Conservation (phyloP, 371 early-diverging fungal genomes). For the Funneliformis caledonium region DNA sequence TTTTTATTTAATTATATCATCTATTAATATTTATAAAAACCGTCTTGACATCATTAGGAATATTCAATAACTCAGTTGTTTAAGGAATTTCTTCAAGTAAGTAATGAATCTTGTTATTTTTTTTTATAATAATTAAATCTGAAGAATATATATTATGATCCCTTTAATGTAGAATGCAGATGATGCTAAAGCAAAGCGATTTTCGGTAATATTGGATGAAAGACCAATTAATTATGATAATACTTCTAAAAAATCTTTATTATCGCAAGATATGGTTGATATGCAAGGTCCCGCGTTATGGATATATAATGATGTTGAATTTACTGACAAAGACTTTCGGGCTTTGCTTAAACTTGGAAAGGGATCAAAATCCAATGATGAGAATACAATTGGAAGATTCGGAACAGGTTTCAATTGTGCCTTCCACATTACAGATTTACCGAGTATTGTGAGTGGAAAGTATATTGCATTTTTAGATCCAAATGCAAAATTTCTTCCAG, state of each 20-base stretch:
- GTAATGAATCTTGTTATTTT: no score
- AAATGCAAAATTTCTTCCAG: slow-evolving; percentile 38
- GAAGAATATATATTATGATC: not conserved
- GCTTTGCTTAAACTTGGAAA: slow-evolving; percentile 43
- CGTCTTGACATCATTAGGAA: not conserved
- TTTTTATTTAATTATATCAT: not conserved
- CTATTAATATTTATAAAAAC: no score
- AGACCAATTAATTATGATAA: not conserved
- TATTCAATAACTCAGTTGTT: not conserved
- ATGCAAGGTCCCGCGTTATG: slow-evolving; percentile 51
- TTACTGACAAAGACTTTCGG: slow-evolving; percentile 43
- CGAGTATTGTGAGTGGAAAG: slow-evolving; percentile 42
- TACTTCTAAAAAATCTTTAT: not conserved
- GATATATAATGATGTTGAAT: slow-evolving; percentile 49
- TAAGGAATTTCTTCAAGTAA: slow-evolving; percentile 2
- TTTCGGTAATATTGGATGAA: slow-evolving; percentile 43
- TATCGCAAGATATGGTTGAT: slow-evolving; percentile 39
- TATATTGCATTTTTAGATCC: slow-evolving; percentile 50
- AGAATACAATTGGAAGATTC: slow-evolving; percentile 23
- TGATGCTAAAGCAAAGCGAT: slow-evolving; percentile 46
- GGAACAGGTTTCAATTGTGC: slow-evolving; percentile 14
- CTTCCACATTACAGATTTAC: slow-evolving; percentile 1
- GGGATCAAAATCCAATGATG: slow-evolving; percentile 44
- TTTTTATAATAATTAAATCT: not conserved
- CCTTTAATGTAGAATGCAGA: slow-evolving; percentile 42